Evolutionary conservation across 2,329 filamentous ascomycete genomes (phyloP).

Genomic region (Didymella lethalis): DNA sequence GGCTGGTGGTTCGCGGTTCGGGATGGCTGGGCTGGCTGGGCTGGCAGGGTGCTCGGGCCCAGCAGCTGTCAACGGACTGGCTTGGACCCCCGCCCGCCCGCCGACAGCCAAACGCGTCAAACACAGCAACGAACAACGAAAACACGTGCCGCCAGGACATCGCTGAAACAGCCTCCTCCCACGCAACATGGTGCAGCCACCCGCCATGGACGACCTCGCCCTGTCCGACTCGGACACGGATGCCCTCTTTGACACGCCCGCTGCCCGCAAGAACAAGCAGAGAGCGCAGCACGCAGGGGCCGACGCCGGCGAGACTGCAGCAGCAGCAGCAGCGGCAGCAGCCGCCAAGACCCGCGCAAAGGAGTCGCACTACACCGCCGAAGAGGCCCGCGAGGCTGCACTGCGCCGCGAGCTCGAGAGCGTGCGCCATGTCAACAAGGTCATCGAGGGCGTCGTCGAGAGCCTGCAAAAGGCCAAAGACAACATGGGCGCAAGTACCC

Average conservation of each 20-base stretch:
- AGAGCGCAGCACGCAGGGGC: constrained; percentile 46
- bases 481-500: constrained; percentile 74
- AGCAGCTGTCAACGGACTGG: neutral
- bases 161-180: neutral
- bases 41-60: neutral
- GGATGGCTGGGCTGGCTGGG: constrained; percentile 29
- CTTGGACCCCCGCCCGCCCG: no score
- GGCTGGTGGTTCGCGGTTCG: constrained; percentile 25
- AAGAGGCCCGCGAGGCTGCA: constrained; percentile 74
- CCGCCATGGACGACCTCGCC: constrained; percentile 60
- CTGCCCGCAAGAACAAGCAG: constrained; percentile 49
- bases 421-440: constrained; percentile 84
- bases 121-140: constrained; percentile 32
- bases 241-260: constrained; percentile 65
- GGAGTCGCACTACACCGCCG: constrained; percentile 66
- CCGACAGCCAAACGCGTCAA: constrained; percentile 35
- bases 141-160: constrained; percentile 15
- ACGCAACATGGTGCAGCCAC: constrained; percentile 42
- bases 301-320: constrained; percentile 52
- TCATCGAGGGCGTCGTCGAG: constrained; percentile 79
- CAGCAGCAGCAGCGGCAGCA: constrained; percentile 30
- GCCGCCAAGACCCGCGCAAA: constrained; percentile 50
- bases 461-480: constrained; percentile 75
- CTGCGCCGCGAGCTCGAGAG: constrained; percentile 82
- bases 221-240: constrained; percentile 65